Base-by-base conservation (phyloP, 2,329 filamentous ascomycete species). In the Trichoderma breve region DNA sequence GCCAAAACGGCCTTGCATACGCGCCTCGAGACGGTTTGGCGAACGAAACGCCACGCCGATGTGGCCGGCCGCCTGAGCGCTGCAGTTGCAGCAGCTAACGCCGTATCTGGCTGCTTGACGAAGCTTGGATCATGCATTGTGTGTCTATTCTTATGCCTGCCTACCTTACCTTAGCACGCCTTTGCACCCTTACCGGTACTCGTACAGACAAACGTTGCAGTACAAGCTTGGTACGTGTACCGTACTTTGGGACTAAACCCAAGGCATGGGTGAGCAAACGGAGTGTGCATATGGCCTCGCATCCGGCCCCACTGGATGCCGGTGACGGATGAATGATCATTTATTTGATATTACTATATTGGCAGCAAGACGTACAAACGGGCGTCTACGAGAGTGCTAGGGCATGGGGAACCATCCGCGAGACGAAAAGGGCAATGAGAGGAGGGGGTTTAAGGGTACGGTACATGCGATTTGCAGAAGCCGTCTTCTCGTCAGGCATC, bases 311-410 rank as follows among this genome's bases (percentile, higher is more conserved):
- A 70, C 66, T n/a, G 5, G 57, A 28, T 62, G 66, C 57, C 39
- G 55, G 66, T 62, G 66, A 61, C 57, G 66, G 66, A 62, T 62
- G 66, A 70, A 62, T 70, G 57, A 43, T 70, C 57, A 70, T 60
- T 53, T 68, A 68, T 60, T 43, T 60, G 32, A 60, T 58, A 21
- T 47, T 62, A 70, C 47, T 53, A 53, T 53, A 70, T 70, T 62
- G 57, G 57, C 57, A 60, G n/a, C 34, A 24, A 39, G 21, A 26
- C 24, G 39, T 21, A 62, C 39, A 61, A 36, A 70, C 66, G 66
- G 66, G 66, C 66, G 66, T 36, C 66, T 36, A 26, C 36, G 47
- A 53, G 47, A 53, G 47, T 53, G 47, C 47, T 53, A 53, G 32
- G 51, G 57, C 34, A 67, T 58, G 51, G 64, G 51, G 21, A 39